Base-by-base conservation (phyloP, 345 rosid species). In the Euphorbia tirucalli region DNA sequence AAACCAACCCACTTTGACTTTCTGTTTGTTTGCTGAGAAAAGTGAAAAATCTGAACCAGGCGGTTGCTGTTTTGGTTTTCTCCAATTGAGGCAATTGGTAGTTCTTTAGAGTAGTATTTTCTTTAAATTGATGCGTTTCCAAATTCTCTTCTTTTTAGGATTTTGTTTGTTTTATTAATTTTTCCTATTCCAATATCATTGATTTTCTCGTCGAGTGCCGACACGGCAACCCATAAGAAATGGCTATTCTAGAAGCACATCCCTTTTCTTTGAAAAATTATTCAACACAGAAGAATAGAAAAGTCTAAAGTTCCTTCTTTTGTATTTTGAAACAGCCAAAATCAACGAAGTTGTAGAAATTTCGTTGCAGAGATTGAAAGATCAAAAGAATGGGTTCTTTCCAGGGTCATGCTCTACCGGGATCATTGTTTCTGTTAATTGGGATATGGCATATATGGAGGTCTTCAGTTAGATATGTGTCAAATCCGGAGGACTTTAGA, bases 381-480 rank as follows among this genome's bases (percentile, higher is more conserved):
- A 16, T 7, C 7, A 21, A 18, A 11, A 9, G 39, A 71, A 94
- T 94, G 98, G 98, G 98, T 61, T 94, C 98, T 74, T 94, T 92
- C 83, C 85, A 87, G 74, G 98, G 98, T 39, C 98, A 94, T 84
- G 95, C 71, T 77, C 59, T 94, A 32, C 98, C 98, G 0, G 98
- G 98, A 48, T 82, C 97, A 18, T 61, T 94, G 83, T 94, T 94
- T 73, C 73, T 92, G 13, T 66, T 85, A 52, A 87, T 94, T 65
- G 96, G 97, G 48, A 75, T 87, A 1, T 94, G 98, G 98, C 98
- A 92, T 75, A 74, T 85, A 37, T 92, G 97, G 97, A 79, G 94
- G 70, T 76, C 91, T 54, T 76, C 92, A 74, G 72, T 87, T 77
- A 73, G 97, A 44, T 84, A 79, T 78, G 81, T 74, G 35, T 80